Percentiles rank a stretch among this genome's conserved stretches.
These are phyloP conservation scores for Tephrocybe sp. DNA, from an alignment of 768 basidiomycete genomes.

Conservation along the genomic window DNA sequence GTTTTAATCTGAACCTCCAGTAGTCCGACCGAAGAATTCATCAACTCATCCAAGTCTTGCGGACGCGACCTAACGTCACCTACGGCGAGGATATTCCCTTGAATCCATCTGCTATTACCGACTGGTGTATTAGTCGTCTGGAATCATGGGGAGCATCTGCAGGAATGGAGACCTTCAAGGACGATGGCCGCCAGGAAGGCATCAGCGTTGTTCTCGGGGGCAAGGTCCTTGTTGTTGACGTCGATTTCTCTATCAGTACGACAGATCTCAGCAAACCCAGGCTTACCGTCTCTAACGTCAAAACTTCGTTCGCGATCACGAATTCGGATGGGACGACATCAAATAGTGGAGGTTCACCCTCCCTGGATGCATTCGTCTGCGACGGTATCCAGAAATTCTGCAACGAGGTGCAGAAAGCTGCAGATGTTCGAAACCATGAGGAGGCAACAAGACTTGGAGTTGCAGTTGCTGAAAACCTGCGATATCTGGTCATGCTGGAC, in stretches of 20 bases:
- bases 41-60: constrained; percentile 45
- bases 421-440: constrained; percentile 46
- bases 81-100: constrained; percentile 69
- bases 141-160: constrained; percentile 59
- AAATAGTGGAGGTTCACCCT: constrained; percentile 47
- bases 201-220: constrained; percentile 67
- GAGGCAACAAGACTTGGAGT: constrained; percentile 49
- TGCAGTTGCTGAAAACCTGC: constrained; percentile 51
- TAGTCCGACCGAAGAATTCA: constrained; percentile 56
- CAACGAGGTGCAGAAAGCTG: constrained; percentile 54
- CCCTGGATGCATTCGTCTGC: constrained; percentile 63
- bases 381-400: constrained; percentile 56
- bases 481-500: constrained; percentile 73
- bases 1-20: constrained; percentile 16
- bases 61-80: constrained; percentile 39
- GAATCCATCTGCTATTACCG: constrained; percentile 37
- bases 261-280: constrained; percentile 31
- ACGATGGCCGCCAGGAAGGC: constrained; percentile 48
- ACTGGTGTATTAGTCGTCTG: constrained; percentile 60
- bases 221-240: constrained; percentile 77
- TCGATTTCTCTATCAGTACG: constrained; percentile 55
- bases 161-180: constrained; percentile 76
- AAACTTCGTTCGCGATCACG: constrained; percentile 69
- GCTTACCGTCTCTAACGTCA: constrained; percentile 53
- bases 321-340: constrained; percentile 34